Evolutionary conservation across 495 filamentous ascomycete genomes (phyloP), one percentile per base, ranked within the genome.

Genomic region (Penicillium pancosmium): DNA sequence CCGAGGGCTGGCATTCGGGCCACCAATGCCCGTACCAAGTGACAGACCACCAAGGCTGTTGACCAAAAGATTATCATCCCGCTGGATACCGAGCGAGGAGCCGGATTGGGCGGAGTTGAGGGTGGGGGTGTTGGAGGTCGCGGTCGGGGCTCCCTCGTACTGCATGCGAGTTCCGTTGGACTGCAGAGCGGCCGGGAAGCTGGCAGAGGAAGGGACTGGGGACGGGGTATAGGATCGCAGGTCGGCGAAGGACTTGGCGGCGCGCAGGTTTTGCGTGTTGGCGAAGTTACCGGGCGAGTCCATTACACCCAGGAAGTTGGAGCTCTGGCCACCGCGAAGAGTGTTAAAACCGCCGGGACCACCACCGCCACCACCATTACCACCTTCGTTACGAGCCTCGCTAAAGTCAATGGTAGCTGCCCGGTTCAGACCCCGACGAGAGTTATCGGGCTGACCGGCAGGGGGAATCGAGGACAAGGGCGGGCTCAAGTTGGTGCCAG

Each of bases 321-420:
- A 84, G 35, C 83, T 83, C 63, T 93, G 91, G 48, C 89, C 82
- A 51, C 89, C 82, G 41, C 91, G 88, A 47, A 95, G 79, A 1
- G 90, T 86, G 64, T 84, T 86, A 70, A 89, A 91, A 62, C 89
- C 80, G 46, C 84, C 82, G 36, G 80, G 80, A 19, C 88, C 68
- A 23, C 23, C 23, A 23, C 23, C 23, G 3, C 23, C 23, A 62
- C 89, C 80, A 48, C 84, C 82, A 35, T 80, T 79, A 19, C 88
- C 68, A 21, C 57, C 86, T 47, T 84, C 84, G 23, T 82, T 87
- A 7, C 93, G 89, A 36, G 91, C 86, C 69, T 97, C 94, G 64
- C 90, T 92, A 75, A 98, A 98, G 74, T 98, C 93, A 65, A 95
- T 96, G n/a, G 94, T 98, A 34, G 94, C 95, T 18, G 94, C 92